These are phyloP conservation scores for Aureobasidium sp. DNA, from an alignment of 2,329 filamentous ascomycete genomes.

Conservation along the genomic window DNA sequence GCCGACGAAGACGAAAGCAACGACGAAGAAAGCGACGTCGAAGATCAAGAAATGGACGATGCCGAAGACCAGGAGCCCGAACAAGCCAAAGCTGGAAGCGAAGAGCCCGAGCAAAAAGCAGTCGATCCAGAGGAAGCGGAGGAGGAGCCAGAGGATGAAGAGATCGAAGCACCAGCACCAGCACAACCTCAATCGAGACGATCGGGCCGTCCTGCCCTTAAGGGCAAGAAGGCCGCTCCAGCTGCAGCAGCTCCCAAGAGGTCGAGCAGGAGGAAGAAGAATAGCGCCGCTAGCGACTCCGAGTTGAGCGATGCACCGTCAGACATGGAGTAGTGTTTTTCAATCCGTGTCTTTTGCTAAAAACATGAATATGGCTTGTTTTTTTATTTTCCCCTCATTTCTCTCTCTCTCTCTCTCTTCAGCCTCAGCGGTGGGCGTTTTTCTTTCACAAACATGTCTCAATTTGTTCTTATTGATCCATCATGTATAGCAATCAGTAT, in stretches of 20 bases:
- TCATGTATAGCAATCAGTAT: constrained; percentile 3
- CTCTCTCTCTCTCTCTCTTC: neutral
- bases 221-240: constrained; percentile 11
- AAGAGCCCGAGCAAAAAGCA: constrained; percentile 16
- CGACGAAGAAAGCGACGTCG: constrained; percentile 12
- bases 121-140: neutral
- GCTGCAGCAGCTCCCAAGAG: constrained; percentile 6
- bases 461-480: neutral
- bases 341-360: neutral
- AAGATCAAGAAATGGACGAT: constrained; percentile 10
- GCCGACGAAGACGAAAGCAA: constrained; percentile 7
- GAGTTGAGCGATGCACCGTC: constrained; percentile 21
- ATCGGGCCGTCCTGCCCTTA: neutral
- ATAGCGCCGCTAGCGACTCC: constrained; percentile 19
- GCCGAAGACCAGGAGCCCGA: constrained; percentile 1
- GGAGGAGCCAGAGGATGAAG: neutral
- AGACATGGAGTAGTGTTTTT: constrained; percentile 17
- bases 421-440: neutral
- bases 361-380: neutral
- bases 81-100: constrained; percentile 14
- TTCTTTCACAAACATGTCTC: neutral
- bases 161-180: neutral
- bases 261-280: constrained; percentile 19
- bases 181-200: neutral
- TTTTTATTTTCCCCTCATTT: too few relatives aligned